Evolutionary conservation across 2,329 filamentous ascomycete species (phyloP).

Genomic region (Hymenoscyphus fraxineus): DNA sequence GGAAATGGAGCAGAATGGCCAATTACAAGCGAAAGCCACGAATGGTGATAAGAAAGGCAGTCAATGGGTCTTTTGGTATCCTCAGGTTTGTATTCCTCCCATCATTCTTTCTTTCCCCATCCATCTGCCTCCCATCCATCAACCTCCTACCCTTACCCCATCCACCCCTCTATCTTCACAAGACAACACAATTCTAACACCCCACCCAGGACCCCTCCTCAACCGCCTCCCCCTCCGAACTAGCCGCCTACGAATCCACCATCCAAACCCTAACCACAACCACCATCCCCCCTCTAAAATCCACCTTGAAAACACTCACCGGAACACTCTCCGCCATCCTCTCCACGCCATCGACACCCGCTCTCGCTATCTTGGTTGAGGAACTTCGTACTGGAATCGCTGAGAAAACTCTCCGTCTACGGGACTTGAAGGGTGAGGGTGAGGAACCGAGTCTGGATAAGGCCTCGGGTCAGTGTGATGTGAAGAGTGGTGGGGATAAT

Average conservation of each 20-base stretch:
- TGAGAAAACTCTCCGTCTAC: conserved; percentile 40
- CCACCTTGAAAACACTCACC: conserved; percentile 45
- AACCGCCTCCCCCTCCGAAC: conserved; percentile 43
- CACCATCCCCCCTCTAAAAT: conserved; percentile 44
- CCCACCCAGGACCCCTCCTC: conserved; percentile 45
- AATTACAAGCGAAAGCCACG: conserved; percentile 50
- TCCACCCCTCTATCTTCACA: not conserved
- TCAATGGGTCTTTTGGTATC: conserved; percentile 35
- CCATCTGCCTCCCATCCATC: too few relatives aligned
- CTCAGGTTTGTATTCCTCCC: conserved; percentile 27
- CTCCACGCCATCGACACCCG: conserved; percentile 46
- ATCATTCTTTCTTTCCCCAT: not conserved
- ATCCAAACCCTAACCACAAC: conserved; percentile 43
- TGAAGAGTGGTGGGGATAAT: too few relatives aligned
- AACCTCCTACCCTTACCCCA: not conserved
- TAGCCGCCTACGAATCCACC: conserved; percentile 46
- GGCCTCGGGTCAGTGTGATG: too few relatives aligned
- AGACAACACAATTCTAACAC: not conserved
- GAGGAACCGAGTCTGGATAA: not conserved
- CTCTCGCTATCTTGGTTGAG: conserved; percentile 44
- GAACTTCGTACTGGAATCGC: conserved; percentile 43
- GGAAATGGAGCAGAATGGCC: conserved; percentile 56
- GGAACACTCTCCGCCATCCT: conserved; percentile 38
- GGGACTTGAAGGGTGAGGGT: conserved; percentile 39
- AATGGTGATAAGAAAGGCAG: conserved; percentile 33